A percentile compares a stretch with the other conserved stretches of the same genome.
Evolutionary conservation across 371 early-diverging fungal species (phyloP).

Genomic region (Mortierella sp.): DNA sequence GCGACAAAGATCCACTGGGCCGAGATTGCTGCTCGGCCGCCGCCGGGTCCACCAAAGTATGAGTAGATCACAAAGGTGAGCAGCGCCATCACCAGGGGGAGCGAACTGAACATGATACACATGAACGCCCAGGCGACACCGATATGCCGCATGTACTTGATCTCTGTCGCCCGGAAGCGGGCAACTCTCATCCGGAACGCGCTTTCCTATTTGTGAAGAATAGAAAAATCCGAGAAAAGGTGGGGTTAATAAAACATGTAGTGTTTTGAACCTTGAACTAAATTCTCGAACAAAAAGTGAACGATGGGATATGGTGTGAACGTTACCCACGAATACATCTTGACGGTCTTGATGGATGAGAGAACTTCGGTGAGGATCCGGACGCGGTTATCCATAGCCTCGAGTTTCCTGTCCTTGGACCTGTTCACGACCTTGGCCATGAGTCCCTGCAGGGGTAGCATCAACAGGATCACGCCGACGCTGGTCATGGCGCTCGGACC

Average conservation of each 20-base stretch:
- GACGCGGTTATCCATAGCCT: constrained; percentile 70
- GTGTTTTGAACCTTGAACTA: background rate
- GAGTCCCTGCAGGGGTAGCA: constrained; percentile 30
- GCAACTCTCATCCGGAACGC: constrained; percentile 42
- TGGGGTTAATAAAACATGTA: too few species aligned
- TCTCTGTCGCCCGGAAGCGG: constrained; percentile 30
- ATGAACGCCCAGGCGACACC: constrained; percentile 26
- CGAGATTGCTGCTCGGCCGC: constrained; percentile 44
- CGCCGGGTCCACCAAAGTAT: constrained; percentile 38
- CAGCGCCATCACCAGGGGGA: constrained; percentile 49
- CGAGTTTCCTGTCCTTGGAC: constrained; percentile 39
- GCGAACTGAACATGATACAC: constrained; percentile 53
- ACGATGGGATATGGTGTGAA: constrained; percentile 77
- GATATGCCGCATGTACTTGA: constrained; percentile 22
- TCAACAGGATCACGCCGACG: constrained; percentile 60
- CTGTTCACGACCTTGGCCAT: constrained; percentile 30
- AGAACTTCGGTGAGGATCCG: constrained; percentile 64
- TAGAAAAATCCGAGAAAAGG: background rate
- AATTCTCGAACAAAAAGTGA: constrained; percentile 56
- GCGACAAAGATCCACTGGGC: constrained; percentile 45
- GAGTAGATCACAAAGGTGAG: constrained; percentile 39
- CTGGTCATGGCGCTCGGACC: constrained; percentile 90
- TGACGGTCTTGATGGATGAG: constrained; percentile 62
- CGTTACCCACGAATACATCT: constrained; percentile 79
- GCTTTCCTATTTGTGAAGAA: constrained; percentile 45